phyloP scores from a whole-genome alignment of 495 filamentous ascomycete species.

The Rostrohypoxylon terebratum region DNA sequence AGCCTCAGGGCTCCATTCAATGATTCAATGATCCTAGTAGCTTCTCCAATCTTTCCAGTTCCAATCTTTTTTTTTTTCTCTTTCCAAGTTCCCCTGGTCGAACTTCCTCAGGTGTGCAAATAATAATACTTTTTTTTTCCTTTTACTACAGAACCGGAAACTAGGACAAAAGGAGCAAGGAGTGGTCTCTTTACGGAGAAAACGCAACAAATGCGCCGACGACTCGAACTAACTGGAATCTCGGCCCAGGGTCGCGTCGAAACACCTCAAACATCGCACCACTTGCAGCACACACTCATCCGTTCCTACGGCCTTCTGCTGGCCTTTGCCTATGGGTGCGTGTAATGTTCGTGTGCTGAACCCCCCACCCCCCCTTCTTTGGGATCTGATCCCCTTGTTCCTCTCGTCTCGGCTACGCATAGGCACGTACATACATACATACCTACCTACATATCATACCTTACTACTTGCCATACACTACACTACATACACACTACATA shows the following conservation, averaged over 20 bases:
- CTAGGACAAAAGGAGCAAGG: constrained; percentile 50
- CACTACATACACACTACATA: constrained; percentile 21
- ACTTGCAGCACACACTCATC: constrained; percentile 43
- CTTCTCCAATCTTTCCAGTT: constrained; percentile 34
- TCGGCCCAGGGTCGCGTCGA: constrained; percentile 55
- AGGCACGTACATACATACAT: constrained; percentile 33
- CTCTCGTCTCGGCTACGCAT: constrained; percentile 47
- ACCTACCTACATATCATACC: constrained; percentile 24
- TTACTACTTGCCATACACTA: constrained; percentile 17
- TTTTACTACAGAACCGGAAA: constrained; percentile 35
- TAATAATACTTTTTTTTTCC: too few species aligned
- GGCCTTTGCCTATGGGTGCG: constrained; percentile 1
- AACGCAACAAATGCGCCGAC: constrained; percentile 53
- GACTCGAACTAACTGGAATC: constrained; percentile 53
- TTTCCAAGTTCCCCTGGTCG: constrained; percentile 39
- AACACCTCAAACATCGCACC: constrained; percentile 55
- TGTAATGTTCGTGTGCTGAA: constrained; percentile 34
- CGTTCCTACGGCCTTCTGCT: constrained; percentile 34
- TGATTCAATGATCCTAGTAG: constrained; percentile 27
- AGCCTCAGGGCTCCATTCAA: constrained; percentile 52
- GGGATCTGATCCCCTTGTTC: constrained; percentile 44
- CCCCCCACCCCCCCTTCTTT: constrained; percentile 36
- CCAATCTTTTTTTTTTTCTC: not conserved
- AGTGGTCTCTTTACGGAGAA: constrained; percentile 48
- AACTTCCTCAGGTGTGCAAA: constrained; percentile 42